A percentile compares a stretch with the other conserved stretches of the same genome.
These are phyloP conservation scores for Lachnellula occidentalis DNA, from an alignment of 2,329 filamentous ascomycete species.

Conservation along the genomic window DNA sequence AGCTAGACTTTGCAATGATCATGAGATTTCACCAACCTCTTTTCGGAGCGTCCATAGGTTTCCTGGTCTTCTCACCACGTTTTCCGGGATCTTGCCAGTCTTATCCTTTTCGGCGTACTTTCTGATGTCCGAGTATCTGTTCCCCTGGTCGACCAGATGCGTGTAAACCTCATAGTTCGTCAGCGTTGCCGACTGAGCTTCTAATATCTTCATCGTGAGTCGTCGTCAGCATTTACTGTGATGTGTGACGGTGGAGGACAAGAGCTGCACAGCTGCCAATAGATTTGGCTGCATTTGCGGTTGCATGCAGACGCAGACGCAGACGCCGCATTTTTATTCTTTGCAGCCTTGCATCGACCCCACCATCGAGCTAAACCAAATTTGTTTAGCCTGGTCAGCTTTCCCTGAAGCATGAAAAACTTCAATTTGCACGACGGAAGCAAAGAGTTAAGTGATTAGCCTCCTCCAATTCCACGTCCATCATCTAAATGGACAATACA, in stretches of 20 bases:
- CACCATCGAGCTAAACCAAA: neutral
- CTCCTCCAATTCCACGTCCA: neutral
- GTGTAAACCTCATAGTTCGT: slow-evolving; percentile 69
- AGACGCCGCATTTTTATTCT: neutral
- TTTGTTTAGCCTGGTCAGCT: neutral
- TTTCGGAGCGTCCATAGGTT: slow-evolving; percentile 64
- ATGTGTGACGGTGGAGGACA: neutral
- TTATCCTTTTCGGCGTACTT: slow-evolving; percentile 31
- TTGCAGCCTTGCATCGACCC: neutral
- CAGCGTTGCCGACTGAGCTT: slow-evolving; percentile 63
- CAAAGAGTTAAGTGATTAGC: neutral
- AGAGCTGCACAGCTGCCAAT: neutral
- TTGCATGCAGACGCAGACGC: neutral
- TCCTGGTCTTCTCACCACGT: slow-evolving; percentile 39
- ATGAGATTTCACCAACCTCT: slow-evolving; percentile 13
- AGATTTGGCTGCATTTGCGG: slow-evolving; percentile 1
- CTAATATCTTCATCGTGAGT: slow-evolving; percentile 58
- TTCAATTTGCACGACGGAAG: slow-evolving; percentile 1
- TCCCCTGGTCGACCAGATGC: slow-evolving; percentile 54
- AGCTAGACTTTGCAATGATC: neutral
- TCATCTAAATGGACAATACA: slow-evolving; percentile 20
- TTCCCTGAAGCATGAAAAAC: neutral
- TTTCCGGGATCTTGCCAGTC: slow-evolving; percentile 8
- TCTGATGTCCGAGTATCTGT: slow-evolving; percentile 37
- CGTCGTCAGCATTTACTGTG: neutral